A percentile compares a stretch with the other conserved stretches of the same genome.
Conservation (phyloP, 2,329 filamentous ascomycete species). For the Diplodia corticola region DNA sequence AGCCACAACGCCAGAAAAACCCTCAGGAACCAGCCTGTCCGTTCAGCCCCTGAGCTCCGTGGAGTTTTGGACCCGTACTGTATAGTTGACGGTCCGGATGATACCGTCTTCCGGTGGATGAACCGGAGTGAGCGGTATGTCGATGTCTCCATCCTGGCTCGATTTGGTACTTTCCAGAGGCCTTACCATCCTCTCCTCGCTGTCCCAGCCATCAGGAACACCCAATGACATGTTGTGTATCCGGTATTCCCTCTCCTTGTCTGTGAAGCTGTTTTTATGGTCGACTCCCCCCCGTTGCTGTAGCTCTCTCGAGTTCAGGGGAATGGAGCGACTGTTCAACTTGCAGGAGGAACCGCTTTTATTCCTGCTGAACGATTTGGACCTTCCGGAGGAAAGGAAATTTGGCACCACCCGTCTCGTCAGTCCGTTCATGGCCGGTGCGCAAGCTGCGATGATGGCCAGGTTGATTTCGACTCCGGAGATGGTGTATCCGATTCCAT, state of each 20-base stretch:
- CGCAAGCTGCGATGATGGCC: conserved; percentile 56
- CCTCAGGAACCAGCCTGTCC: neutral
- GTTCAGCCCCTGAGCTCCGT: neutral
- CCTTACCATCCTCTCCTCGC: conserved; percentile 8
- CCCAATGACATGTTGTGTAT: conserved; percentile 17
- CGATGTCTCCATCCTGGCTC: neutral
- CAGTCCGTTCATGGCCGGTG: conserved; percentile 54
- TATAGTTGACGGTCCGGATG: conserved; percentile 1
- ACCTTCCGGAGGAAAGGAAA: conserved; percentile 32
- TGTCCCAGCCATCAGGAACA: conserved; percentile 7
- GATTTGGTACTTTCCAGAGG: neutral
- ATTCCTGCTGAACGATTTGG: conserved; percentile 4
- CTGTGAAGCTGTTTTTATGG: neutral
- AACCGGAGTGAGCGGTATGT: neutral
- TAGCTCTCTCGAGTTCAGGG: conserved; percentile 1
- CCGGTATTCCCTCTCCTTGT: conserved; percentile 8
- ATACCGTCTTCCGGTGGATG: neutral
- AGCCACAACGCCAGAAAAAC: neutral
- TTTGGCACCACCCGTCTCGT: conserved; percentile 38
- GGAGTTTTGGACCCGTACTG: conserved; percentile 1
- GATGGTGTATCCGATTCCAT: conserved; percentile 41
- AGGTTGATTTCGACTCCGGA: conserved; percentile 43
- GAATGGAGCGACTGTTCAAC: conserved; percentile 1
- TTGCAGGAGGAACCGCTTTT: neutral
- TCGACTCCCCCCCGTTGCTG: neutral